Percentiles rank a stretch among this genome's conserved stretches.
These are phyloP conservation scores for Neofusicoccum laricinum DNA, from an alignment of 2,329 filamentous ascomycete species.

Conservation along the genomic window DNA sequence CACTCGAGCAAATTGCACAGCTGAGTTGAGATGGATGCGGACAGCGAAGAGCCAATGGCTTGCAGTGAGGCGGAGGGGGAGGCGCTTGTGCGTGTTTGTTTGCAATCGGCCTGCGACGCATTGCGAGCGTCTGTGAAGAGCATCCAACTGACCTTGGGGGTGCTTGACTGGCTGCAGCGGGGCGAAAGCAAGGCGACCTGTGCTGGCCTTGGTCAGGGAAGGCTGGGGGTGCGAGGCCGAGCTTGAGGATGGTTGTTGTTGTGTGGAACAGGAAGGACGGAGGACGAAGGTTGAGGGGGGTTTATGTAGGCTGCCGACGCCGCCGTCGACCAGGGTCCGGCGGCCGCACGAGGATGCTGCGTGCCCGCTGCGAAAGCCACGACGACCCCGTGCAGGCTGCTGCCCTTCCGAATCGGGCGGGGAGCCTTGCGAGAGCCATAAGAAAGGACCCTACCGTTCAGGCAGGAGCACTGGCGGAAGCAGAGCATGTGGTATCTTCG, in stretches of 20 bases:
- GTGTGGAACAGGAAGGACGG: conserved; percentile 15
- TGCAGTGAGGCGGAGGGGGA: not conserved
- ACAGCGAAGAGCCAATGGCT: not conserved
- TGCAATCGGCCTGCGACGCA: not conserved
- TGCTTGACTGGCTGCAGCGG: not conserved
- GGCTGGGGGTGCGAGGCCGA: not conserved
- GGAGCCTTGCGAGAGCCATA: no score
- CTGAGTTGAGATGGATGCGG: not conserved
- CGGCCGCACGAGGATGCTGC: no score
- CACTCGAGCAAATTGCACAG: not conserved
- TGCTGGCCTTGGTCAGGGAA: not conserved
- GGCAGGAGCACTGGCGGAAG: no score
- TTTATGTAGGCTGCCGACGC: not conserved
- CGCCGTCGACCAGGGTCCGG: not conserved
- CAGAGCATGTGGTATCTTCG: no score
- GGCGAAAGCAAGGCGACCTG: not conserved
- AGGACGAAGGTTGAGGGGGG: not conserved
- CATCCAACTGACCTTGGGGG: not conserved
- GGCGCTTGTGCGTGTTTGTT: not conserved
- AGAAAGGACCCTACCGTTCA: no score
- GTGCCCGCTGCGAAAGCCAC: no score
- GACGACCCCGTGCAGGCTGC: no score
- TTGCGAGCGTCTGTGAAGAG: not conserved
- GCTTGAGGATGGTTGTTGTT: conserved; percentile 5
- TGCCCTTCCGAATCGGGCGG: no score